A percentile compares a stretch with the other conserved stretches of the same genome.
Conservation (phyloP, 192 early-diverging fungal species). For the Coemansia sp. region DNA sequence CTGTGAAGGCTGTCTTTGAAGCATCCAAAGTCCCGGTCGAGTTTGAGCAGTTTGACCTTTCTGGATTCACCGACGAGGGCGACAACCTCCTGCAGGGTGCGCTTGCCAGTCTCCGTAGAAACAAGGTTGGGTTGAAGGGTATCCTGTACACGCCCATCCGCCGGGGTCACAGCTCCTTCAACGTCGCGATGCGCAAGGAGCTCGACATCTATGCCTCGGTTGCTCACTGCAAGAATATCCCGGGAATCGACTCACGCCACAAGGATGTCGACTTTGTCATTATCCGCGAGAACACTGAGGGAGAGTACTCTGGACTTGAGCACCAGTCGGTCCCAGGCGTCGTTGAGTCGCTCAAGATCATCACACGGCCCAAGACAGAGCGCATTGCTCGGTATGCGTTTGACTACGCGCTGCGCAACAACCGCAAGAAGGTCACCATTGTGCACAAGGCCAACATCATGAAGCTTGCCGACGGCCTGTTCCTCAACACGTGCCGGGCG, state of each 20-base stretch:
- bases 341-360: constrained; percentile 98
- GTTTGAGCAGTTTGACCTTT: constrained; percentile 97
- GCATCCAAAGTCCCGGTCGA: constrained; percentile 92
- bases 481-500: constrained; percentile 95
- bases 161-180: constrained; percentile 91
- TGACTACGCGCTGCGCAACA: constrained; percentile 97
- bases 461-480: constrained; percentile 98
- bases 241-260: constrained; percentile 83
- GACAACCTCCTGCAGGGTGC: constrained; percentile 86
- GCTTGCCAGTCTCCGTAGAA: constrained; percentile 85
- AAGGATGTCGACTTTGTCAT: constrained; percentile 96
- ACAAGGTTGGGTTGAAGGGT: constrained; percentile 98
- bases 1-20: constrained; percentile 93
- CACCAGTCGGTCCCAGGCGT: constrained; percentile 98
- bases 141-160: constrained; percentile 85
- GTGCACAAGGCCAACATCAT: constrained; percentile 99
- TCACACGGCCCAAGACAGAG: constrained; percentile 95
- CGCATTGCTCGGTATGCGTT: constrained; percentile 98
- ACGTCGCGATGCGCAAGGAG: constrained; percentile 96
- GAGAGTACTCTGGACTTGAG: constrained; percentile 99
- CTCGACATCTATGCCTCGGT: constrained; percentile 98
- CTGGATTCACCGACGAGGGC: constrained; percentile 83
- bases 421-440: constrained; percentile 96
- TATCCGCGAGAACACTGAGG: constrained; percentile 99
- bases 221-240: constrained; percentile 87